These are phyloP conservation scores for Leishmania gerbilli DNA, from an alignment of 208 protist genomes.

Conservation along the genomic window DNA sequence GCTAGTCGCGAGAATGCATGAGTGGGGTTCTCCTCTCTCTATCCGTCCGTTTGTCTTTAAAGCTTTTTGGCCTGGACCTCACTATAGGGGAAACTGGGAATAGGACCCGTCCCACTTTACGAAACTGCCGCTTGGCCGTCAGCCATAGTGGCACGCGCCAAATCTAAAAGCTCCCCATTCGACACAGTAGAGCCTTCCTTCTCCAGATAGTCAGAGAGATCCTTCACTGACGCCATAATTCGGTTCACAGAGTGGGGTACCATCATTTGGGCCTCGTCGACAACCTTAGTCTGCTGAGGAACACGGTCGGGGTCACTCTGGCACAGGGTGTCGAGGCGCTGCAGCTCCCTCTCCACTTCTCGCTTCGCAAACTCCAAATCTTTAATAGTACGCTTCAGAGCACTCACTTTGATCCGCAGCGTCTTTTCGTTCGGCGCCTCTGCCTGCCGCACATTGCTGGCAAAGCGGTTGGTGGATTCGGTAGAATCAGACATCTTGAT, in stretches of 20 bases:
- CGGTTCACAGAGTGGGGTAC: constrained; percentile 74
- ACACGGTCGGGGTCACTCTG: constrained; percentile 49
- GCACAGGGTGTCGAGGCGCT: constrained; percentile 53
- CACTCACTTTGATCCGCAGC: constrained; percentile 60
- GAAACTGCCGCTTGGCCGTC: constrained; percentile 27
- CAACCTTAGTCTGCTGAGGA: constrained; percentile 73
- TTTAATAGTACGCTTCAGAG: constrained; percentile 67
- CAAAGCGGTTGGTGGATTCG: constrained; percentile 38
- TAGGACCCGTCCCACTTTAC: neutral
- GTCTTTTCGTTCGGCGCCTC: constrained; percentile 55
- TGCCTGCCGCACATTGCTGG: constrained; percentile 41
- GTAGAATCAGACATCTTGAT: constrained; percentile 44
- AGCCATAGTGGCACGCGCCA: constrained; percentile 17
- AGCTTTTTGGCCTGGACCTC: neutral
- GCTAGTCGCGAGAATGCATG: neutral
- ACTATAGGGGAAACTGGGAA: neutral
- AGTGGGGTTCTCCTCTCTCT: neutral
- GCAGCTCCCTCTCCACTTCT: constrained; percentile 56
- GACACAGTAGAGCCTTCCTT: constrained; percentile 37
- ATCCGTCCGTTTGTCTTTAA: neutral
- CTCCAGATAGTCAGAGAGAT: constrained; percentile 66
- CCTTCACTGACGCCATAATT: constrained; percentile 49
- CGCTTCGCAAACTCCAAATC: constrained; percentile 71
- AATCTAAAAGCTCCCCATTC: constrained; percentile 49
- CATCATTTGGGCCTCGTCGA: constrained; percentile 83